These are phyloP conservation scores for Entomortierella parvispora DNA, from an alignment of 192 early-diverging fungal genomes.

Conservation along the genomic window DNA sequence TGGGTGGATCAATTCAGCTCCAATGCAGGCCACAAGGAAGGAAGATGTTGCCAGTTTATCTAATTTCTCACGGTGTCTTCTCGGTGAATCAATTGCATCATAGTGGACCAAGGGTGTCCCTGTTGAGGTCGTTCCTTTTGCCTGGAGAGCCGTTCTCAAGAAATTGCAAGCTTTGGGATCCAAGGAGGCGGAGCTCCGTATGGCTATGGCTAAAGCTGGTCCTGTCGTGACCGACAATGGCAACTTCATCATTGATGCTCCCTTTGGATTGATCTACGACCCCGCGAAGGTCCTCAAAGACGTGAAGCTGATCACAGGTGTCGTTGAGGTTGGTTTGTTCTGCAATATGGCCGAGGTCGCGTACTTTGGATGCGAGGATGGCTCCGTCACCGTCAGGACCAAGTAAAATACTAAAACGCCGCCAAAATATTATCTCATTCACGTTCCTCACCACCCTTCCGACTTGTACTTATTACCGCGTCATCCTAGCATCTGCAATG, in stretches of 20 bases:
- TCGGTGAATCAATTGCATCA: not conserved
- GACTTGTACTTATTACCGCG: no score
- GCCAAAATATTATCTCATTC: no score
- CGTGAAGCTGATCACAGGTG: slow-evolving; percentile 84
- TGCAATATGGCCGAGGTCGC: slow-evolving; percentile 84
- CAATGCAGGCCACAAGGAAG: no score
- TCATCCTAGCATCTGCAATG: no score
- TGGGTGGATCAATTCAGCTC: slow-evolving; percentile 30
- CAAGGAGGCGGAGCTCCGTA: slow-evolving; percentile 74
- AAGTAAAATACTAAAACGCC: no score
- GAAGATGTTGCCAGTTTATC: no score
- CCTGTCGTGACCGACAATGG: slow-evolving; percentile 95
- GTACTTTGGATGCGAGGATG: slow-evolving; percentile 88
- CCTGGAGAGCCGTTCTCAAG: slow-evolving; percentile 74
- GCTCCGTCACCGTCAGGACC: slow-evolving; percentile 61
- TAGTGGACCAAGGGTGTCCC: slow-evolving; percentile 93
- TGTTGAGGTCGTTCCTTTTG: slow-evolving; percentile 89
- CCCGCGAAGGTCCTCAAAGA: slow-evolving; percentile 58
- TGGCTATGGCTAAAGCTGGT: slow-evolving; percentile 90
- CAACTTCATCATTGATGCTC: slow-evolving; percentile 90
- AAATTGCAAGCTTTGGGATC: slow-evolving; percentile 53
- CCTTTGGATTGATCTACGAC: slow-evolving; percentile 79
- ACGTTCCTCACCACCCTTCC: no score
- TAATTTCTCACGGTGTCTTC: no score
- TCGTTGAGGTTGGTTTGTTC: slow-evolving; percentile 95